These are phyloP conservation scores for Triglochin maritima DNA, from an alignment of 106 monocot genomes.

Conservation along the genomic window DNA sequence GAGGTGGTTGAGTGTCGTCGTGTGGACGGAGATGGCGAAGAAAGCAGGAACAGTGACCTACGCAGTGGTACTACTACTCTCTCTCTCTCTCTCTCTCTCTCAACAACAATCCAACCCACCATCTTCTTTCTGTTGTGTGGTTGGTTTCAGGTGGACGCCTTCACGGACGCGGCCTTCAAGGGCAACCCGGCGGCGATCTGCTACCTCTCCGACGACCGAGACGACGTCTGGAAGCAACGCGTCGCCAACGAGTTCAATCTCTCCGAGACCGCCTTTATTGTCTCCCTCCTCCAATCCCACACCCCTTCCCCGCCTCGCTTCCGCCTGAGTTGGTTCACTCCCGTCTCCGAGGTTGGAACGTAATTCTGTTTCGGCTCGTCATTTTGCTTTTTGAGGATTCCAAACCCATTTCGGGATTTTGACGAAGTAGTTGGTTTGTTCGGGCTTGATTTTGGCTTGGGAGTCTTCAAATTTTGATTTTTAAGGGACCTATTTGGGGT, in stretches of 20 bases:
- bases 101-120: not conserved
- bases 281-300: not conserved
- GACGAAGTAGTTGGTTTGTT: too few species aligned
- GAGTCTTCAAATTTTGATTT: too few species aligned
- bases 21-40: not conserved
- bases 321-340: slow-evolving; percentile 54
- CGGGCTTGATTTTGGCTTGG: too few species aligned
- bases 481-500: too few species aligned
- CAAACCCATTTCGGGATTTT: not conserved
- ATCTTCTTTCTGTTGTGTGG: not conserved
- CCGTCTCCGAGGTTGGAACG: slow-evolving; percentile 46
- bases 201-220: slow-evolving; percentile 18
- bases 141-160: slow-evolving; percentile 43
- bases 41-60: slow-evolving; percentile 16
- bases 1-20: too few species aligned
- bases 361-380: too few species aligned
- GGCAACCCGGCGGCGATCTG: slow-evolving; percentile 58
- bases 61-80: slow-evolving; percentile 14
- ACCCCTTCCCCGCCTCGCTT: slow-evolving; percentile 16
- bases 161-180: slow-evolving; percentile 40
- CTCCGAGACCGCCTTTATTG: slow-evolving; percentile 32
- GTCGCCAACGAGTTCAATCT: slow-evolving; percentile 58
- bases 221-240: slow-evolving; percentile 41
- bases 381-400: too few species aligned
- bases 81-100: not conserved